Conservation (phyloP, 1,284 basidiomycete species). For the Agaricales sp. region DNA sequence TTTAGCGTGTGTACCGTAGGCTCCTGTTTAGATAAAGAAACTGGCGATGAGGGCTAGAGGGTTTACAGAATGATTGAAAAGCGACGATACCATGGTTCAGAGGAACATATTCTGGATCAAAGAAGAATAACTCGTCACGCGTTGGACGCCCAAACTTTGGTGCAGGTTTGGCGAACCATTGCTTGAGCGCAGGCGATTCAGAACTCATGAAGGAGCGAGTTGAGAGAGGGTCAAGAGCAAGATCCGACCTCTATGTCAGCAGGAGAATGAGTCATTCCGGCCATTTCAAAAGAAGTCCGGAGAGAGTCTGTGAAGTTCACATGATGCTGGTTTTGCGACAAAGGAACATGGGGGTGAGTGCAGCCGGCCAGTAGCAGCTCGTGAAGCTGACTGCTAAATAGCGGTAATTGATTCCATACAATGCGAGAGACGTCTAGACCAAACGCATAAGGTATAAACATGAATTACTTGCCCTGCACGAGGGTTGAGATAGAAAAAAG, state of each 20-base stretch:
- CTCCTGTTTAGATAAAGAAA: conserved; percentile 32
- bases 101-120: background rate
- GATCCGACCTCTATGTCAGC: background rate
- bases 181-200: background rate
- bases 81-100: background rate
- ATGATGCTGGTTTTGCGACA: background rate
- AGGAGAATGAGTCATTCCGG: background rate
- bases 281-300: background rate
- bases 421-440: too few species aligned
- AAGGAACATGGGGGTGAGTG: background rate
- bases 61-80: background rate
- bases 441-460: too few species aligned
- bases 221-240: background rate
- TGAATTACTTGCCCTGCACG: too few species aligned
- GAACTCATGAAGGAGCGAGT: too few species aligned
- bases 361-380: background rate
- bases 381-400: too few species aligned
- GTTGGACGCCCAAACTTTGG: conserved; percentile 27
- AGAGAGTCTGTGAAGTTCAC: background rate
- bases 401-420: too few species aligned
- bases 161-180: background rate
- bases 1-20: conserved; percentile 57
- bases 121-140: background rate
- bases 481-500: too few species aligned
- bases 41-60: background rate